Evolutionary conservation across 345 rosid species (phyloP).

Genomic region (Aegle marmelos): DNA sequence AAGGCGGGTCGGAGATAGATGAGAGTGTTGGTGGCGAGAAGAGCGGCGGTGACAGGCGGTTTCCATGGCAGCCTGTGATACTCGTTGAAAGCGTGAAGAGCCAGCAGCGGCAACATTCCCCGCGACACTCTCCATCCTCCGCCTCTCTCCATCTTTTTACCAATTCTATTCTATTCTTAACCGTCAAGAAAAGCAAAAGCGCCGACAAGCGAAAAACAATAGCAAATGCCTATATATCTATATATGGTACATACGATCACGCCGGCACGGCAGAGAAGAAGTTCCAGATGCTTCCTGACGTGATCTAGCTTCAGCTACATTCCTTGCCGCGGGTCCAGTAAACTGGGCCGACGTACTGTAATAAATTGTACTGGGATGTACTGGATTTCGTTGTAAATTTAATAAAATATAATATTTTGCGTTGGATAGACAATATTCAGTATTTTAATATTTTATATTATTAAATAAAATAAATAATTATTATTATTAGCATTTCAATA

Average conservation of each 20-base stretch:
- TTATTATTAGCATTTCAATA: no score
- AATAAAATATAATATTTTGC: no score
- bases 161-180: not conserved
- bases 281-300: not conserved
- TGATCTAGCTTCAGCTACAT: not conserved
- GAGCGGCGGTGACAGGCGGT: conserved; percentile 89
- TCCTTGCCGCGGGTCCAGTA: not conserved
- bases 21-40: conserved; percentile 72
- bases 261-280: not conserved
- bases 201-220: no score
- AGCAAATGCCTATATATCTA: no score
- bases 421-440: no score
- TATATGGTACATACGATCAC: no score
- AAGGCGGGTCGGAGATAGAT: conserved; percentile 68
- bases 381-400: no score
- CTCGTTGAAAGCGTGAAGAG: conserved; percentile 64
- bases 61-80: conserved; percentile 80
- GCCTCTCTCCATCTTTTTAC: conserved; percentile 19
- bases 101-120: conserved; percentile 77
- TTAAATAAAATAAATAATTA: no score
- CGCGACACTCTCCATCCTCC: conserved; percentile 35
- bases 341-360: no score
- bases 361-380: no score
- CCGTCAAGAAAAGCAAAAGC: not conserved
- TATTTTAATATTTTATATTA: no score